Percentiles rank a stretch among this genome's conserved stretches.
Conservation (phyloP, 2,329 filamentous ascomycete genomes). For the Malbranchea zuffiana region DNA sequence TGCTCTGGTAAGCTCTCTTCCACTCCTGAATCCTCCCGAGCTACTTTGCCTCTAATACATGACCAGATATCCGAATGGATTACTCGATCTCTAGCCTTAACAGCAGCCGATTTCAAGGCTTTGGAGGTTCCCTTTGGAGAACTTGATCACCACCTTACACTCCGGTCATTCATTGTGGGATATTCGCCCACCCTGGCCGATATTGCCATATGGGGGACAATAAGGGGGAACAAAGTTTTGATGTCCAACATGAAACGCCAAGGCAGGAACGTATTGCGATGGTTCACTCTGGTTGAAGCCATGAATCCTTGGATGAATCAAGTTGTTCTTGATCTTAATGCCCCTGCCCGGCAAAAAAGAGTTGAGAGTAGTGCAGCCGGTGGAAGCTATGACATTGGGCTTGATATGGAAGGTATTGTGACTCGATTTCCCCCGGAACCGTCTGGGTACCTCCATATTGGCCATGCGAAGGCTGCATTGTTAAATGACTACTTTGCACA, state of each 20-base stretch:
- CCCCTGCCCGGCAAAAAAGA: constrained; percentile 58
- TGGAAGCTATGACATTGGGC: constrained; percentile 77
- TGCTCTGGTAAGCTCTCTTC: constrained; percentile 18
- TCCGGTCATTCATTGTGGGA: constrained; percentile 76
- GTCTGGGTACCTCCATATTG: constrained; percentile 38
- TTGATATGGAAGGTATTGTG: constrained; percentile 79
- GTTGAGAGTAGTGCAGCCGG: constrained; percentile 61
- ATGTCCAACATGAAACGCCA: constrained; percentile 66
- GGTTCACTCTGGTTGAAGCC: constrained; percentile 79
- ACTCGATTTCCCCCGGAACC: constrained; percentile 91
- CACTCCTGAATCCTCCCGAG: no score
- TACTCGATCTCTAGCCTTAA: constrained; percentile 48
- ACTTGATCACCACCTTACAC: constrained; percentile 76
- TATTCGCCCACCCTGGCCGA: constrained; percentile 69
- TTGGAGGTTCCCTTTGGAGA: constrained; percentile 63
- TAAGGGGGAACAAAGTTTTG: constrained; percentile 76
- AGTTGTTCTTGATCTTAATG: constrained; percentile 59
- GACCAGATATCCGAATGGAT: constrained; percentile 25
- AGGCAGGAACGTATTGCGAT: constrained; percentile 67
- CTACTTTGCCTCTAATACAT: constrained; percentile 10
- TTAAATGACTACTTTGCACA: constrained; percentile 26
- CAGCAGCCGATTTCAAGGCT: constrained; percentile 64
- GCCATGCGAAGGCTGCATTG: constrained; percentile 25
- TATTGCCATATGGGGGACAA: constrained; percentile 68
- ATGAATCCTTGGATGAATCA: constrained; percentile 64